Evolutionary conservation across 345 rosid species (phyloP), one percentile per base, ranked within the genome.

Genomic region (Syzygium aromaticum): DNA sequence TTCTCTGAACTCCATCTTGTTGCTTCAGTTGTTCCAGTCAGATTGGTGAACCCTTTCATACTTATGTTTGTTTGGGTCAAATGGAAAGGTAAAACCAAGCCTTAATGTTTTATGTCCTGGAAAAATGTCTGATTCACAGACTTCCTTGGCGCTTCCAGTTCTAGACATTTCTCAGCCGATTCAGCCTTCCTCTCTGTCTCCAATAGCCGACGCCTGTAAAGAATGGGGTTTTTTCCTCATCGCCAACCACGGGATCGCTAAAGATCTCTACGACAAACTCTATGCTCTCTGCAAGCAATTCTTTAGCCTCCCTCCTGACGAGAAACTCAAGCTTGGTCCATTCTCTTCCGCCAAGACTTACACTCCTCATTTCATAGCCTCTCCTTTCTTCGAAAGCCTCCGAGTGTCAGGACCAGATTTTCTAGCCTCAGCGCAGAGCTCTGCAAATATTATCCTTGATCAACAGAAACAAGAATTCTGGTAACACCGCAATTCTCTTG

Each of bases 321-420:
- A 92, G 80, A 95, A 96, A 89, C 94, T 94, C 90, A 94, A 93
- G 93, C 93, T 95, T 27, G 94, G 95, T 12, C 95, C 95, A 9
- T 87, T 90, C 21, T 90, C 95, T 3, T 40, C 78, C 54, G 77
- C 90, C 38, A 93, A 92, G 87, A 90, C 94, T 27, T 95, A 93
- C 89, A 93, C 97, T 82, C 96, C 98, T 77, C 94, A 87, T 57
- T 92, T 93, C 91, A 94, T 96, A 54, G 99, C 98, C 49, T 96
- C 96, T 53, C 98, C 98, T 28, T 96, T 91, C 87, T 96, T 95
- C 61, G 97, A 95, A 86, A 94, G 99, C 89, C 90, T 96, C 14
- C 87, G 90, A 43, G 94, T 96, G 27, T 90, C 93, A 14, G 96
- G 98, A 83, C 96, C 98, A 0, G 95, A 94, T 87, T 96, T 94